A percentile compares a stretch with the other conserved stretches of the same genome.
Evolutionary conservation across 352 stramenopile genomes (phyloP).

Genomic region (Pythium dissotocum): DNA sequence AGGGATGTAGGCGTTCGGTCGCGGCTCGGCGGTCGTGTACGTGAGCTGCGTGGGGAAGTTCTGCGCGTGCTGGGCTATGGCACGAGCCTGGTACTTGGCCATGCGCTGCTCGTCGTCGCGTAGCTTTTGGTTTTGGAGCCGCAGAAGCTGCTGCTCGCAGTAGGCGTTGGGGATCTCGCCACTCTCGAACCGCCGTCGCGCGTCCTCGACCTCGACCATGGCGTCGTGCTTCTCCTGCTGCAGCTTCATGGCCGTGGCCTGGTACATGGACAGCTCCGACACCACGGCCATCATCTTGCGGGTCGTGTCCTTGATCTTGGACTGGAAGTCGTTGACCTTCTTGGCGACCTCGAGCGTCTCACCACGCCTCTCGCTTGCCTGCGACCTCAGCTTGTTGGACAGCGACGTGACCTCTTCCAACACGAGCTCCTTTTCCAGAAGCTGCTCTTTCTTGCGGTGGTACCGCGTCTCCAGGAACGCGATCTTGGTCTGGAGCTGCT

Average conservation of each 20-base stretch:
- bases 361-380: constrained; percentile 73
- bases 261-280: constrained; percentile 94
- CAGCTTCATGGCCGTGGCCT: constrained; percentile 93
- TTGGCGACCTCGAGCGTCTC: constrained; percentile 85
- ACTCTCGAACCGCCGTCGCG: constrained; percentile 48
- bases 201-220: constrained; percentile 69
- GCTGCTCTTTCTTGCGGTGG: constrained; percentile 90
- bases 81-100: constrained; percentile 43
- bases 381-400: constrained; percentile 80
- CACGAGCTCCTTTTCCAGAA: constrained; percentile 94
- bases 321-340: constrained; percentile 91
- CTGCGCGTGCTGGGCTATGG: constrained; percentile 47
- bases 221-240: constrained; percentile 90
- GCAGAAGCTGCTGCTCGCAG: constrained; percentile 76
- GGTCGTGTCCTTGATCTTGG: constrained; percentile 89
- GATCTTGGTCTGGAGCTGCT: constrained; percentile 87
- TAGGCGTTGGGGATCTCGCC: constrained; percentile 76
- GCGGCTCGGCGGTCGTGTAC: constrained; percentile 88
- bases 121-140: constrained; percentile 56
- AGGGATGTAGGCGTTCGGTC: constrained; percentile 94
- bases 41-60: constrained; percentile 72
- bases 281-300: constrained; percentile 95
- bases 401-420: constrained; percentile 92
- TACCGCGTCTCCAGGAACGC: constrained; percentile 85
- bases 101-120: constrained; percentile 47